A percentile compares a stretch with the other conserved stretches of the same genome.
These are phyloP conservation scores for Russula sp. DNA, from an alignment of 768 basidiomycete species.

Conservation along the genomic window DNA sequence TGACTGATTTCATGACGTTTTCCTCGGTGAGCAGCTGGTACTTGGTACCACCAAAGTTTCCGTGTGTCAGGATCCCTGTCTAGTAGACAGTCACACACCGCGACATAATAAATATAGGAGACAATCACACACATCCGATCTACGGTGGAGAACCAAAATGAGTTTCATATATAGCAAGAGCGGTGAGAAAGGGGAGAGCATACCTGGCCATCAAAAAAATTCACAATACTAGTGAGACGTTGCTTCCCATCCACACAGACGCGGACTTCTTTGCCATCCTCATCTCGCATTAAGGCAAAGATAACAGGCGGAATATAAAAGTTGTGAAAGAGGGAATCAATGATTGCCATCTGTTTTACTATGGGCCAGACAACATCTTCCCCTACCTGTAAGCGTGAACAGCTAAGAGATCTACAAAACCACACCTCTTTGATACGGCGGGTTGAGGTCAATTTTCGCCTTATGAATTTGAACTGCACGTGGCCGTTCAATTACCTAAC, in stretches of 20 bases:
- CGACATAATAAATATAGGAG: no score
- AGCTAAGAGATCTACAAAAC: background rate
- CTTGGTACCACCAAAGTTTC: no score
- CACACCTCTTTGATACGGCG: slow-evolving; percentile 66
- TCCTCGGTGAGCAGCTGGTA: slow-evolving; percentile 38
- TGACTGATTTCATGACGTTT: slow-evolving; percentile 47
- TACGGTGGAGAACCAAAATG: slow-evolving; percentile 23
- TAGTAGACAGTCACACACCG: no score
- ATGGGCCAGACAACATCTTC: no score
- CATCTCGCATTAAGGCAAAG: no score
- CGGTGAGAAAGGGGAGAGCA: background rate
- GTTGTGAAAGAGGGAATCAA: no score
- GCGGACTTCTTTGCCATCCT: no score
- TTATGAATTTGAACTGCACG: slow-evolving; percentile 68
- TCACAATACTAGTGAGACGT: slow-evolving; percentile 38
- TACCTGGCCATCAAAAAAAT: slow-evolving; percentile 39
- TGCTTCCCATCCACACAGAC: slow-evolving; percentile 48
- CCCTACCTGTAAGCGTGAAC: background rate
- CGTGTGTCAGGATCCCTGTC: no score
- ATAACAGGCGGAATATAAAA: no score
- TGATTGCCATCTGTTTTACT: no score
- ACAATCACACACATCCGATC: slow-evolving; percentile 44
- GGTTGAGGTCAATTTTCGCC: slow-evolving; percentile 61
- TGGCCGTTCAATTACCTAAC: slow-evolving; percentile 36
- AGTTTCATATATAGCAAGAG: background rate